Conservation (phyloP, 306 rosid species). For the Alnus rubra region DNA sequence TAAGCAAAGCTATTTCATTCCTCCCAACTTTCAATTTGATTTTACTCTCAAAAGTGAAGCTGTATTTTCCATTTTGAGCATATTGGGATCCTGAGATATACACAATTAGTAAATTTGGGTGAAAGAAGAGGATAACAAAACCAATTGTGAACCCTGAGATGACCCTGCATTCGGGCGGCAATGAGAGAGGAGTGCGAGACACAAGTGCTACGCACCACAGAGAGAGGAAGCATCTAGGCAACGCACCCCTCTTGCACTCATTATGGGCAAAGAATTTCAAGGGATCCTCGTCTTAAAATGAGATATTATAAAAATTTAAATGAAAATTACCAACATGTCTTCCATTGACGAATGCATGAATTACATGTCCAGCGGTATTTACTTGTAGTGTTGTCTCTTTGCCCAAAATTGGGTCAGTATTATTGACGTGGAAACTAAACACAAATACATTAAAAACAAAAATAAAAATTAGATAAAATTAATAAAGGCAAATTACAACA, state of each 20-base stretch:
- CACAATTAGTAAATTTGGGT: neutral
- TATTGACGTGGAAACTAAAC: neutral
- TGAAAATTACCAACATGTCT: constrained; percentile 18
- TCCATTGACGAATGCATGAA: constrained; percentile 40
- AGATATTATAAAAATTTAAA: neutral
- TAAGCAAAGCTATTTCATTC: constrained; percentile 31
- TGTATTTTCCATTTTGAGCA: constrained; percentile 23
- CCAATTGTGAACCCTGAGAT: too few relatives aligned
- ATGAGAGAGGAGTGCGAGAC: too few relatives aligned
- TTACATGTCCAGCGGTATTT: constrained; percentile 25
- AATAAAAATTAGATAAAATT: neutral
- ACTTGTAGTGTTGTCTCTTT: constrained; percentile 16
- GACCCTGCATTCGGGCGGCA: too few relatives aligned
- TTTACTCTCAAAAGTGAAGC: constrained; percentile 24
- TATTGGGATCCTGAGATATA: constrained; percentile 29
- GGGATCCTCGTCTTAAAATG: too few relatives aligned
- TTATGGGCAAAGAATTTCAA: too few relatives aligned
- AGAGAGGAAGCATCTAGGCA: too few relatives aligned
- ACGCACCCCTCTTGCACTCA: too few relatives aligned
- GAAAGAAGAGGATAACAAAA: neutral
- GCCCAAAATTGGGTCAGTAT: constrained; percentile 13
- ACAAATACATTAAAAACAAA: neutral
- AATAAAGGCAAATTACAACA: neutral
- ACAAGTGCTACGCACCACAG: too few relatives aligned
- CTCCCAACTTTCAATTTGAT: constrained; percentile 27